A percentile compares a stretch with the other conserved stretches of the same genome.
These are phyloP conservation scores for Myriosclerotinia duriaeana DNA, from an alignment of 2,329 filamentous ascomycete genomes.

Conservation along the genomic window DNA sequence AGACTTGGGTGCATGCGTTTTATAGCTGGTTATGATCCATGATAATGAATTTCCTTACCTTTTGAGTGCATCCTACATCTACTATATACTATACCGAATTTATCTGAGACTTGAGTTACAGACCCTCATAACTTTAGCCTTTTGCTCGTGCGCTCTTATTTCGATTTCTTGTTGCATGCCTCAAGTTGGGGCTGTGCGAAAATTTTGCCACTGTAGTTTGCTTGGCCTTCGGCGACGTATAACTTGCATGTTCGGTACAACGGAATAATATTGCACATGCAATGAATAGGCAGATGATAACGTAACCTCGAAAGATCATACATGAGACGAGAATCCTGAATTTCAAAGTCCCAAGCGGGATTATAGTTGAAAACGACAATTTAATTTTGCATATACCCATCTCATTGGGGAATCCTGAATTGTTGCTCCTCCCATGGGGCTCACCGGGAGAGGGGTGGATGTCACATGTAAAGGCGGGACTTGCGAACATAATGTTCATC, in stretches of 20 bases:
- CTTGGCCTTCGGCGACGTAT: not conserved
- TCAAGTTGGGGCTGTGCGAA: slow-evolving; percentile 5
- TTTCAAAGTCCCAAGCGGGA: no score
- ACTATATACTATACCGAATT: not conserved
- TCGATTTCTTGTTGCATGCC: not conserved
- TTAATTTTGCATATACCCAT: no score
- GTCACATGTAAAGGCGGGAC: no score
- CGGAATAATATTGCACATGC: not conserved
- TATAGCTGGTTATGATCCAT: slow-evolving; percentile 17
- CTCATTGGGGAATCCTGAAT: not conserved
- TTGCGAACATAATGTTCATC: no score
- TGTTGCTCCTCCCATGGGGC: not conserved
- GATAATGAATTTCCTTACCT: slow-evolving; percentile 24
- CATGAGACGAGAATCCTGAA: no score
- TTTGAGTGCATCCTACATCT: slow-evolving; percentile 6
- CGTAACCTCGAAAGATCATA: not conserved
- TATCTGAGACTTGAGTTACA: not conserved
- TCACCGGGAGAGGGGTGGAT: not conserved
- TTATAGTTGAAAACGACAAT: not conserved
- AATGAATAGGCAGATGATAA: not conserved
- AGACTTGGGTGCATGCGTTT: slow-evolving; percentile 17
- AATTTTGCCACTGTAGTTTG: not conserved
- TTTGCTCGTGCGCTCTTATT: not conserved
- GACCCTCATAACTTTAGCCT: no score
- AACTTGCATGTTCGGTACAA: not conserved